Conservation (phyloP, 106 monocot species). For the Dioscorea zingiberensis region DNA sequence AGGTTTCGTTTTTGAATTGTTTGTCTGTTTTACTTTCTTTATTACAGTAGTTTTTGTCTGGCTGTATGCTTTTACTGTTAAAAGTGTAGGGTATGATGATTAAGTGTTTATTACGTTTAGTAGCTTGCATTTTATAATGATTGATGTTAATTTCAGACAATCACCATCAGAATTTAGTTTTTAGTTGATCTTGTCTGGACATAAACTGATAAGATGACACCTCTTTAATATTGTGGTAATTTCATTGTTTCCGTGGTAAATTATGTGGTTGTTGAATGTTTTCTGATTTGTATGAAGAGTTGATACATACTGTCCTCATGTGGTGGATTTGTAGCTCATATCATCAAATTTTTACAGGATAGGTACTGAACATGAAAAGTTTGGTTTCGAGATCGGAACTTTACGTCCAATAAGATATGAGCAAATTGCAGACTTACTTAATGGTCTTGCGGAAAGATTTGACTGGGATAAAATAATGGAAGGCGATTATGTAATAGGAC, state of each 20-base stretch:
- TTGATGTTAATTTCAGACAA: too few species aligned
- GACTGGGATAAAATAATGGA: slow-evolving; percentile 98
- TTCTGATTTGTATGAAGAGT: too few species aligned
- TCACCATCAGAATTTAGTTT: too few species aligned
- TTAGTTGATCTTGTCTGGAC: too few species aligned
- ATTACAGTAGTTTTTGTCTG: background rate
- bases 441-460: slow-evolving; percentile 88
- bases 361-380: slow-evolving; percentile 99
- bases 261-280: too few species aligned
- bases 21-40: background rate
- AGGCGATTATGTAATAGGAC: slow-evolving; percentile 75
- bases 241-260: too few species aligned
- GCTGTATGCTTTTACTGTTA: background rate
- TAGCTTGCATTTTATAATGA: too few species aligned
- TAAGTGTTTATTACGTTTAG: too few species aligned
- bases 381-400: slow-evolving; percentile 81
- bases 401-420: slow-evolving; percentile 85
- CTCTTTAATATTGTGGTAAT: too few species aligned
- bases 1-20: slow-evolving; percentile 32
- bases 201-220: too few species aligned
- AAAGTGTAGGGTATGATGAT: background rate
- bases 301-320: too few species aligned
- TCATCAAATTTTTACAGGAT: slow-evolving; percentile 44
- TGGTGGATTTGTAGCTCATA: too few species aligned
- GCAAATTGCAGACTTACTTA: slow-evolving; percentile 78